These are phyloP conservation scores for Dactylellina drechsleri DNA, from an alignment of 2,329 filamentous ascomycete genomes.

Conservation along the genomic window DNA sequence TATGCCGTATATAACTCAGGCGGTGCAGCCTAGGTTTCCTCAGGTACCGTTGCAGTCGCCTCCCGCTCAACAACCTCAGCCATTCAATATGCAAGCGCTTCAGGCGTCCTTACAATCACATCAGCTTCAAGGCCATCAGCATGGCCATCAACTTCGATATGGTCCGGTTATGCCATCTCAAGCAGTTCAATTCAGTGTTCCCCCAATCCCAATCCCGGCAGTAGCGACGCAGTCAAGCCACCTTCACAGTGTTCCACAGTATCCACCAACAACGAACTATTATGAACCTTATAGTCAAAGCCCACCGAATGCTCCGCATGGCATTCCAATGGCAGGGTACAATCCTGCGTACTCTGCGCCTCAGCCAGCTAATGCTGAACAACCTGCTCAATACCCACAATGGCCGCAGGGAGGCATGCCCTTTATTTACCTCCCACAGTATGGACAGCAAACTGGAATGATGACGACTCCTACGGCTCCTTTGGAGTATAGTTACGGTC, in stretches of 20 bases:
- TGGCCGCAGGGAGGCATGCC: constrained; percentile 52
- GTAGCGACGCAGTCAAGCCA: constrained; percentile 46
- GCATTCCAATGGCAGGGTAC: constrained; percentile 31
- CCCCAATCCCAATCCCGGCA: constrained; percentile 51
- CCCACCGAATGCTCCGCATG: constrained; percentile 37
- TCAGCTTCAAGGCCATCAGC: constrained; percentile 47
- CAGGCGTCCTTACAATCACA: constrained; percentile 46
- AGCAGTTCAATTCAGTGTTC: constrained; percentile 44
- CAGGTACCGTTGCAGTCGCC: constrained; percentile 34
- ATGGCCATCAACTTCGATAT: constrained; percentile 48
- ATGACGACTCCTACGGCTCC: constrained; percentile 22
- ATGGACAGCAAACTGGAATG: constrained; percentile 50
- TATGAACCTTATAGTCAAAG: constrained; percentile 53
- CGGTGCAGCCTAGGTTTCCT: constrained; percentile 39
- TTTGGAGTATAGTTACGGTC: constrained; percentile 30
- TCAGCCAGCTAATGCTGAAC: constrained; percentile 26
- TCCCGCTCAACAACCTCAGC: constrained; percentile 33
- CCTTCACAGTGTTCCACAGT: constrained; percentile 38
- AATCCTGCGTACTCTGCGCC: constrained; percentile 32
- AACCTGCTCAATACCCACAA: constrained; percentile 41
- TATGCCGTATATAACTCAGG: constrained; percentile 42
- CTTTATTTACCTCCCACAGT: constrained; percentile 49
- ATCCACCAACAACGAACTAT: constrained; percentile 32
- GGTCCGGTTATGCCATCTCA: constrained; percentile 35
- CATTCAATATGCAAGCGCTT: constrained; percentile 49